phyloP scores from a whole-genome alignment of 1,284 basidiomycete species.

The Bondarzewia mesenterica region DNA sequence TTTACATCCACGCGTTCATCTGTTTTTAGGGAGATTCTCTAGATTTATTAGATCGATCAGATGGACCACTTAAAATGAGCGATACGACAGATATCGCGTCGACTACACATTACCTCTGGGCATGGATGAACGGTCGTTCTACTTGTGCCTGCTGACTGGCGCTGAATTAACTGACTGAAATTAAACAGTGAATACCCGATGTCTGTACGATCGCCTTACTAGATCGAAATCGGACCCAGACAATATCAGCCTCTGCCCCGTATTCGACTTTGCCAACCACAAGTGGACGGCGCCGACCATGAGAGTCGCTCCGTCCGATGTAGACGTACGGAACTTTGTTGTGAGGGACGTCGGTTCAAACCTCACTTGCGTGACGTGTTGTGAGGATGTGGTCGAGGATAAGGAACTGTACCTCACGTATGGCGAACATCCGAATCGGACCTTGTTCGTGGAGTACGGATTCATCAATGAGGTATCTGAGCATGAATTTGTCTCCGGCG shows the following conservation, averaged over 20 bases:
- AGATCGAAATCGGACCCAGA: slow-evolving; percentile 40
- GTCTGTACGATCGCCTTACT: slow-evolving; percentile 70
- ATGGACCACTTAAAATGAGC: neutral
- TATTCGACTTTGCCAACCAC: slow-evolving; percentile 86
- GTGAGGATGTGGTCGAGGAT: slow-evolving; percentile 31
- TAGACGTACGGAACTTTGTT: neutral
- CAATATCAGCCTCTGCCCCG: slow-evolving; percentile 78
- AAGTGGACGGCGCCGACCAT: slow-evolving; percentile 20
- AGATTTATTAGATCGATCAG: neutral
- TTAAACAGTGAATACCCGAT: slow-evolving; percentile 75
- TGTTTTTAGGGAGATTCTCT: slow-evolving; percentile 7
- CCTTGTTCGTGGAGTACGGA: slow-evolving; percentile 79
- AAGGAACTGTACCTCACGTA: slow-evolving; percentile 72
- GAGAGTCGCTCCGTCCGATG: slow-evolving; percentile 6
- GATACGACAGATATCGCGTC: neutral
- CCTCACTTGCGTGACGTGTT: slow-evolving; percentile 49
- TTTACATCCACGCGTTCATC: neutral
- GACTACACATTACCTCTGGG: slow-evolving; percentile 59
- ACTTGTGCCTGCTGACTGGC: slow-evolving; percentile 7
- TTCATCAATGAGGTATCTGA: slow-evolving; percentile 45
- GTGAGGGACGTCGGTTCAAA: slow-evolving; percentile 25
- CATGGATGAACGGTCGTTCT: slow-evolving; percentile 71
- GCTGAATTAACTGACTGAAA: slow-evolving; percentile 8
- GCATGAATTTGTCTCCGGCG: slow-evolving; percentile 20
- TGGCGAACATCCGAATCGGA: slow-evolving; percentile 66